A percentile compares a stretch with the other conserved stretches of the same genome.
Conservation (phyloP, 2,329 filamentous ascomycete species). For the Neonectria punicea region DNA sequence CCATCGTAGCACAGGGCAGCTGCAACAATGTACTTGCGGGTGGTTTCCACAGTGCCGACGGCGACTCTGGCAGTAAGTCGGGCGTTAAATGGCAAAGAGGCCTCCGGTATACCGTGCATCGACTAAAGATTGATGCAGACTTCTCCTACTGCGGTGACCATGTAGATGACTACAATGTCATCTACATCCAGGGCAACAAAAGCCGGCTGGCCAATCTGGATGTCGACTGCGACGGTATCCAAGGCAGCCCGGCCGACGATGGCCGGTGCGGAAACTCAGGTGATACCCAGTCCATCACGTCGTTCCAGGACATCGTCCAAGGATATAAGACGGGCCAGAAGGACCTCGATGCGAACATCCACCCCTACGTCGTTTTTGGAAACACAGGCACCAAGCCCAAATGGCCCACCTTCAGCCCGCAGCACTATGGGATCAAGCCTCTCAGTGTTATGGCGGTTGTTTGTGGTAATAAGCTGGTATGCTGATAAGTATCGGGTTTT, state of each 20-base stretch:
- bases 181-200: constrained; percentile 59
- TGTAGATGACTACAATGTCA: constrained; percentile 50
- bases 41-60: constrained; percentile 54
- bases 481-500: neutral
- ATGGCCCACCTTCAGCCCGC: constrained; percentile 53
- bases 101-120: neutral
- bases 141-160: constrained; percentile 61
- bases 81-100: neutral
- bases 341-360: constrained; percentile 61
- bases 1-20: constrained; percentile 48
- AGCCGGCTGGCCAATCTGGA: constrained; percentile 64
- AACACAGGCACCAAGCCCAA: constrained; percentile 52
- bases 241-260: constrained; percentile 52
- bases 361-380: constrained; percentile 65
- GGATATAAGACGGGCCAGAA: constrained; percentile 49
- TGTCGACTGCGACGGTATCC: constrained; percentile 67
- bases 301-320: constrained; percentile 55
- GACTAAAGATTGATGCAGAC: constrained; percentile 29
- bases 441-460: constrained; percentile 66
- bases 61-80: constrained; percentile 49
- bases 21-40: constrained; percentile 52
- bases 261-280: constrained; percentile 57
- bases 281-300: constrained; percentile 58
- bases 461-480: constrained; percentile 59
- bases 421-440: constrained; percentile 56